phyloP scores from a whole-genome alignment of 331 rosid species.

The Stylosanthes scabra region DNA sequence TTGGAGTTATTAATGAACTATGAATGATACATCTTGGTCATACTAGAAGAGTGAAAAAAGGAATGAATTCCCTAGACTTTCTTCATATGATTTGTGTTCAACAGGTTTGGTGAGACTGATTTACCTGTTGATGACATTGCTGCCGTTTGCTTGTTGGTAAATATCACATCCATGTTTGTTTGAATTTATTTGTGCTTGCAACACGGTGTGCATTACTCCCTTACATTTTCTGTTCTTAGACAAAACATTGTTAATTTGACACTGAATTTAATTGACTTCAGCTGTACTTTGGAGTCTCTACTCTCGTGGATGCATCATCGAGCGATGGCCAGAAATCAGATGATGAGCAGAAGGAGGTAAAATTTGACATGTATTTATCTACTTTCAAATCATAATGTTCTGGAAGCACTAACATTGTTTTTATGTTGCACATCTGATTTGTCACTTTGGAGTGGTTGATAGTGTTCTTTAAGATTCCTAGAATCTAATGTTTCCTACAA shows the following conservation, averaged over 20 bases:
- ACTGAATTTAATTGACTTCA: slow-evolving; percentile 38
- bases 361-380: slow-evolving; percentile 19
- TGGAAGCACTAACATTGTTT: slow-evolving; percentile 1
- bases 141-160: slow-evolving; percentile 91
- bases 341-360: slow-evolving; percentile 98
- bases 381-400: slow-evolving; percentile 15
- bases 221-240: slow-evolving; percentile 25
- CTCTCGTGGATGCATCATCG: slow-evolving; percentile 89
- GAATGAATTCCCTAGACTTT: slow-evolving; percentile 25
- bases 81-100: slow-evolving; percentile 40
- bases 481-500: slow-evolving; percentile 41
- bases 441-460: slow-evolving; percentile 23
- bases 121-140: slow-evolving; percentile 94
- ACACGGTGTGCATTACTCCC: slow-evolving; percentile 14
- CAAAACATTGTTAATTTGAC: background rate
- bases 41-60: slow-evolving; percentile 6
- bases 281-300: slow-evolving; percentile 91
- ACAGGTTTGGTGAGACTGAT: slow-evolving; percentile 92
- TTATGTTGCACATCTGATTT: background rate
- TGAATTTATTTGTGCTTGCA: slow-evolving; percentile 19
- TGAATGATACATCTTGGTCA: slow-evolving; percentile 25
- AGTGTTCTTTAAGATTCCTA: background rate
- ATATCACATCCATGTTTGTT: slow-evolving; percentile 27
- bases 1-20: slow-evolving; percentile 21
- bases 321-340: slow-evolving; percentile 78